Conservation (phyloP, 768 basidiomycete species). For the Leccinum truebloodii region DNA sequence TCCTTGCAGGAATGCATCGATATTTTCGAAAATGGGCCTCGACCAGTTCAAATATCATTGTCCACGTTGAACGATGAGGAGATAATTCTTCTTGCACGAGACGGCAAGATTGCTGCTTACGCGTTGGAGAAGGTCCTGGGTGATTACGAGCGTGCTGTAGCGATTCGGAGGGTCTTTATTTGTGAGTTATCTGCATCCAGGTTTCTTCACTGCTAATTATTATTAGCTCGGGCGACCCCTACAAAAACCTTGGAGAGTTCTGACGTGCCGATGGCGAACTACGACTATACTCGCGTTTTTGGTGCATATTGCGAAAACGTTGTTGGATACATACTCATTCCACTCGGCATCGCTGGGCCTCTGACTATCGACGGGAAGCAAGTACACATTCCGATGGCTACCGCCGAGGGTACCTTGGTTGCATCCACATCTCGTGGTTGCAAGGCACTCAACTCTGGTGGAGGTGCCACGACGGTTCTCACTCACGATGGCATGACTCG, state of each 20-base stretch:
- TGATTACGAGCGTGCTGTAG: constrained; percentile 83
- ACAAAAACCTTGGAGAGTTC: constrained; percentile 61
- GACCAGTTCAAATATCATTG: constrained; percentile 56
- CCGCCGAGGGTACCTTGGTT: constrained; percentile 98
- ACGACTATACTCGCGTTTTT: too few species aligned
- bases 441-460: constrained; percentile 95
- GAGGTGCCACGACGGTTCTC: constrained; percentile 93
- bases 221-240: too few species aligned
- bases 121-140: constrained; percentile 92
- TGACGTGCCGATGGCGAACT: constrained; percentile 55
- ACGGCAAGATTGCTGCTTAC: constrained; percentile 93
- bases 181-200: constrained; percentile 51
- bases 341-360: constrained; percentile 65
- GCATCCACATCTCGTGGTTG: constrained; percentile 97
- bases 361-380: constrained; percentile 84
- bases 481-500: constrained; percentile 96
- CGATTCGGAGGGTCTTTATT: constrained; percentile 82
- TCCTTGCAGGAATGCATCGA: constrained; percentile 50
- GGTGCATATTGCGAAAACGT: too few species aligned
- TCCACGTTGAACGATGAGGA: constrained; percentile 86
- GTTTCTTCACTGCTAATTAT: too few species aligned
- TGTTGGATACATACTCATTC: too few species aligned
- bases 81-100: constrained; percentile 82
- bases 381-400: constrained; percentile 97
- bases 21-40: constrained; percentile 74